Percentiles rank a stretch among this genome's conserved stretches.
These are phyloP conservation scores for Mycena rebaudengoi DNA, from an alignment of 768 basidiomycete genomes.

Conservation along the genomic window DNA sequence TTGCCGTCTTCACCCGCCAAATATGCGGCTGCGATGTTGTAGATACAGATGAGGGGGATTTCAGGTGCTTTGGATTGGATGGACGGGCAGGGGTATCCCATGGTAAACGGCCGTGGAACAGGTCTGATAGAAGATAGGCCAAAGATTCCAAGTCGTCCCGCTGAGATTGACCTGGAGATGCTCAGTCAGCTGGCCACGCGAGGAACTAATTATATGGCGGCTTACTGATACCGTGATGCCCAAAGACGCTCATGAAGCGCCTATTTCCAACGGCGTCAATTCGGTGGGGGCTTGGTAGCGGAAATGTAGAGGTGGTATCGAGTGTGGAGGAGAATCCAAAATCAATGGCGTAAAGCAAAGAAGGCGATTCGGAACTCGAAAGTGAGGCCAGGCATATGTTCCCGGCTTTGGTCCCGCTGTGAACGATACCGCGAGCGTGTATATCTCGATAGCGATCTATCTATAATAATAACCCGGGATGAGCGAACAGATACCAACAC, in stretches of 20 bases:
- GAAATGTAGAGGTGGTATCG: conserved; percentile 8
- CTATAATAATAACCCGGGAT: conserved; percentile 15
- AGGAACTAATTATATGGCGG: not conserved
- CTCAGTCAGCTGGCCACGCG: not conserved
- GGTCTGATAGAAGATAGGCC: conserved; percentile 44
- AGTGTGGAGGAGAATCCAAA: conserved; percentile 36
- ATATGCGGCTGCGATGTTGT: conserved; percentile 28
- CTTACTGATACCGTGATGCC: conserved; percentile 42
- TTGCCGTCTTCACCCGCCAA: conserved; percentile 39
- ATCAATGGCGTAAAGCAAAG: conserved; percentile 35
- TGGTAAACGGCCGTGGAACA: conserved; percentile 40
- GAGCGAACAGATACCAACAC: not conserved
- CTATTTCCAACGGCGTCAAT: conserved; percentile 38
- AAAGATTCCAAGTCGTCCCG: conserved; percentile 48
- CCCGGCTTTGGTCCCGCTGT: conserved; percentile 42
- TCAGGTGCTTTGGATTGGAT: not conserved
- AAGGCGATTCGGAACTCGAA: not conserved
- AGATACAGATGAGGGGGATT: not conserved
- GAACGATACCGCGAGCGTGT: conserved; percentile 36
- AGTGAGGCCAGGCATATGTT: conserved; percentile 39
- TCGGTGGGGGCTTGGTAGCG: conserved; percentile 27
- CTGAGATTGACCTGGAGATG: conserved; percentile 38
- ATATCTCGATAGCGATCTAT: conserved; percentile 37
- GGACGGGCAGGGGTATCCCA: conserved; percentile 31
- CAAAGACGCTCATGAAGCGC: conserved; percentile 39